These are phyloP conservation scores for Eucalyptus caleyi DNA, from an alignment of 345 rosid species.

Conservation along the genomic window DNA sequence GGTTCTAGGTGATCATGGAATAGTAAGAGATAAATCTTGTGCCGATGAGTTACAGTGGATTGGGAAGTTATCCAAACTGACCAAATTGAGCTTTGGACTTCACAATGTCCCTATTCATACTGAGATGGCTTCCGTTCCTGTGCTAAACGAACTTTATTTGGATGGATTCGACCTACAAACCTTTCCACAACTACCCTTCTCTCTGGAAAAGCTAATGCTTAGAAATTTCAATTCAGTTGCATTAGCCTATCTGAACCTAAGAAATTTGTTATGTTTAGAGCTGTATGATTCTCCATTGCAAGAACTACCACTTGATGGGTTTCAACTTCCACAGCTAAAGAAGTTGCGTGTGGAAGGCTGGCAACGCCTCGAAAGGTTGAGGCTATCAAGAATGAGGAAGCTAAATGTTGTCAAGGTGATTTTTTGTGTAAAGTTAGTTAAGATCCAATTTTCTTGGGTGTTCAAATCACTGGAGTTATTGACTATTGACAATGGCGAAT, in stretches of 20 bases:
- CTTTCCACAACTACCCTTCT: not conserved
- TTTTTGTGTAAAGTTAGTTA: rapidly evolving
- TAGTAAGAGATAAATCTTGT: not conserved
- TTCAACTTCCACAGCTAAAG: not conserved
- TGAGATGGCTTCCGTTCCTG: not conserved
- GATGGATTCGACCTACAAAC: not conserved
- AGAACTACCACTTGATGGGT: not conserved
- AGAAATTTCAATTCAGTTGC: not conserved
- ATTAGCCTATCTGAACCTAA: not conserved
- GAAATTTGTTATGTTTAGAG: not conserved
- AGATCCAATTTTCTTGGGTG: no score
- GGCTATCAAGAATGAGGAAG: no score
- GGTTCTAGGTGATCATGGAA: rapidly evolving
- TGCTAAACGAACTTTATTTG: not conserved
- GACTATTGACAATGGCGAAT: rapidly evolving
- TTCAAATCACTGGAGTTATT: no score
- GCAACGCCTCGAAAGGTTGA: not conserved
- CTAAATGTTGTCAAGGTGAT: rapidly evolving
- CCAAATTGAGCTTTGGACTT: not conserved
- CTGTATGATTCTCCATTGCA: not conserved
- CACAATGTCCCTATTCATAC: not conserved
- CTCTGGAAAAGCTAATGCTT: not conserved
- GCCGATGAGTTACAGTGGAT: not conserved
- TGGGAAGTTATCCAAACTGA: not conserved
- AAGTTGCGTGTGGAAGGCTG: rapidly evolving